A percentile compares a stretch with the other conserved stretches of the same genome.
Evolutionary conservation across 345 rosid genomes (phyloP).

Genomic region (Adansonia digitata): DNA sequence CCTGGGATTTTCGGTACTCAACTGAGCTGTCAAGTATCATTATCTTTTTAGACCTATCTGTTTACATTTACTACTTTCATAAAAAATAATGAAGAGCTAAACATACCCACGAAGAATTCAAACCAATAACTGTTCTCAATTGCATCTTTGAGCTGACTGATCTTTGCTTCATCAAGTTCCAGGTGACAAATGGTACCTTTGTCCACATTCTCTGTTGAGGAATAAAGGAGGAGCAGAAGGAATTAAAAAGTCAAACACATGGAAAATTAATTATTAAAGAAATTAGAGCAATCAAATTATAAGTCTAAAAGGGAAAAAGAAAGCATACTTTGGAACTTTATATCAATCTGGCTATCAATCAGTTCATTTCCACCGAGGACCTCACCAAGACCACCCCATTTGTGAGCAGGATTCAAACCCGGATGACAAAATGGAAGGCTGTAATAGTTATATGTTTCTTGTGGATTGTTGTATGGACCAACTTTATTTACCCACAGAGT

Average conservation of each 20-base stretch:
- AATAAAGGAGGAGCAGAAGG: background rate
- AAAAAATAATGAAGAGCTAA: conserved; percentile 6
- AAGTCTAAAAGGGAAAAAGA: conserved; percentile 6
- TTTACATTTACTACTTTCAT: background rate
- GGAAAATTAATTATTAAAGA: background rate
- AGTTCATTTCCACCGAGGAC: conserved; percentile 99
- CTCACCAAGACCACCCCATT: conserved; percentile 99
- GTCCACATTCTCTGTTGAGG: conserved; percentile 57
- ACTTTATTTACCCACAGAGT: conserved; percentile 98
- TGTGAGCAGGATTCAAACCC: conserved; percentile 60
- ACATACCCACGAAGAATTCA: conserved; percentile 94
- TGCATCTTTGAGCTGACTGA: conserved; percentile 84
- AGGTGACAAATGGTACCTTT: conserved; percentile 54
- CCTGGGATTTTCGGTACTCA: background rate
- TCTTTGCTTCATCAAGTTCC: conserved; percentile 67
- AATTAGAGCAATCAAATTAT: conserved; percentile 7
- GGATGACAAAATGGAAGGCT: conserved; percentile 95
- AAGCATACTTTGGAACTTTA: conserved; percentile 68
- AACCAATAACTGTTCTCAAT: conserved; percentile 89
- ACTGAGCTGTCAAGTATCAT: background rate
- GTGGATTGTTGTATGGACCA: conserved; percentile 99
- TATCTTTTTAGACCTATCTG: background rate
- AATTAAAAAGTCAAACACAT: background rate
- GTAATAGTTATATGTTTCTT: conserved; percentile 98
- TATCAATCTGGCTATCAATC: conserved; percentile 80